phyloP scores from a whole-genome alignment of 768 basidiomycete species.

The Leccinellum albellum region DNA sequence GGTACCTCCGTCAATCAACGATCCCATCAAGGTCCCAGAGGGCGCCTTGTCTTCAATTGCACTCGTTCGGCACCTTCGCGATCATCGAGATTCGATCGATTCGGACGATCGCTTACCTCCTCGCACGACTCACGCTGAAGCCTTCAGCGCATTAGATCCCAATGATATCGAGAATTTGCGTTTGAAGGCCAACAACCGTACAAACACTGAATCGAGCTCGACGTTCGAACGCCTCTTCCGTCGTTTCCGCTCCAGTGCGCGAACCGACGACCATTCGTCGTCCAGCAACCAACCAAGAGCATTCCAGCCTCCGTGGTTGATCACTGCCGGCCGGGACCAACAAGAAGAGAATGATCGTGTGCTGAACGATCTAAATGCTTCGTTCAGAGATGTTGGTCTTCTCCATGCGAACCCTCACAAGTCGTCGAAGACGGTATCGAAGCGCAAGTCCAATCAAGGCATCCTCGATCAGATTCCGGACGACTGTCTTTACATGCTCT shows the following conservation, averaged over 20 bases:
- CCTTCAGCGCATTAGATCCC: slow-evolving; percentile 57
- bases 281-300: slow-evolving; percentile 29
- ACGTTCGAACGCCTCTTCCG: slow-evolving; percentile 22
- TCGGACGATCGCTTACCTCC: slow-evolving; percentile 30
- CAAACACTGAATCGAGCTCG: slow-evolving; percentile 17
- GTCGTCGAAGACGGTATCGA: slow-evolving; percentile 18
- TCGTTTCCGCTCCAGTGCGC: slow-evolving; percentile 19
- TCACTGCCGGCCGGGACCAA: slow-evolving; percentile 56
- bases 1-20: slow-evolving; percentile 4
- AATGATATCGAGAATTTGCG: slow-evolving; percentile 47
- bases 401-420: slow-evolving; percentile 52
- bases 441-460: slow-evolving; percentile 27
- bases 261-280: slow-evolving; percentile 21
- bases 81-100: slow-evolving; percentile 28
- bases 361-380: slow-evolving; percentile 65
- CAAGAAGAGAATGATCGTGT: slow-evolving; percentile 68
- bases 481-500: slow-evolving; percentile 76
- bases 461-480: slow-evolving; percentile 61
- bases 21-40: slow-evolving; percentile 3
- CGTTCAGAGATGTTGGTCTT: slow-evolving; percentile 78
- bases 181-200: slow-evolving; percentile 27
- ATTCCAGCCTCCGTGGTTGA: slow-evolving; percentile 59
- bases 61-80: slow-evolving; percentile 6
- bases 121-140: slow-evolving; percentile 61
- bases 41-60: slow-evolving; percentile 12